Percentiles rank a stretch among this genome's conserved stretches.
These are phyloP conservation scores for Naganishia onofrii DNA, from an alignment of 768 basidiomycete species.

Conservation along the genomic window DNA sequence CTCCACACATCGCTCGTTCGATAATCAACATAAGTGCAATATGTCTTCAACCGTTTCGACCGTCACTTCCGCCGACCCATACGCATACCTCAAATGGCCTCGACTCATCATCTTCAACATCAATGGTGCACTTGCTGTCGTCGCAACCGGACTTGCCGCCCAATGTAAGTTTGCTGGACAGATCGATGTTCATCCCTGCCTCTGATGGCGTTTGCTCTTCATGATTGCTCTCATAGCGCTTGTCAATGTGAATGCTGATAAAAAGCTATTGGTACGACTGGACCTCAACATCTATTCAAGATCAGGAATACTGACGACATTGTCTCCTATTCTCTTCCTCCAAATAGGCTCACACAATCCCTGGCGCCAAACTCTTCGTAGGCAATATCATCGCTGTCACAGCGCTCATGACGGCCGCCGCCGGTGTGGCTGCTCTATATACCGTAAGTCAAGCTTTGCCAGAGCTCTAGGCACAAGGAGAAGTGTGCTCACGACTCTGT, in stretches of 20 bases:
- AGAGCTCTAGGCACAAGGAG: background rate
- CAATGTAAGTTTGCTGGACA: slow-evolving; percentile 16
- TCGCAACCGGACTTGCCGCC: slow-evolving; percentile 23
- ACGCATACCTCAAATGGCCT: slow-evolving; percentile 30
- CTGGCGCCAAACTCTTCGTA: slow-evolving; percentile 21
- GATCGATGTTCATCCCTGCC: background rate
- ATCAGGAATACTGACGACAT: background rate
- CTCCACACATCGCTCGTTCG: too few relatives aligned
- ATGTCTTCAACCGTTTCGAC: too few relatives aligned
- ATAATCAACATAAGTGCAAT: too few relatives aligned
- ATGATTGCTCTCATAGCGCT: slow-evolving; percentile 11
- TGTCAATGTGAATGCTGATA: slow-evolving; percentile 20
- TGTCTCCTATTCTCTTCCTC: background rate
- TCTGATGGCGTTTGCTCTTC: background rate
- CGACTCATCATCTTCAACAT: slow-evolving; percentile 26
- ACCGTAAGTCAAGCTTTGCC: slow-evolving; percentile 20
- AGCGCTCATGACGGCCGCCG: slow-evolving; percentile 19
- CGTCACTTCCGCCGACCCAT: slow-evolving; percentile 16
- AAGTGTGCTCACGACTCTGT: too few relatives aligned
- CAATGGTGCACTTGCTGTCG: slow-evolving; percentile 24
- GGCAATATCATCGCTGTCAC: slow-evolving; percentile 27
- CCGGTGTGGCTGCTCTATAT: slow-evolving; percentile 25
- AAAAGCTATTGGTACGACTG: slow-evolving; percentile 10
- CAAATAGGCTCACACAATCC: slow-evolving; percentile 20
- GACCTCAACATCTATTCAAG: background rate